Base-by-base conservation (phyloP, 1,284 basidiomycete genomes). In the Trametes sp. region DNA sequence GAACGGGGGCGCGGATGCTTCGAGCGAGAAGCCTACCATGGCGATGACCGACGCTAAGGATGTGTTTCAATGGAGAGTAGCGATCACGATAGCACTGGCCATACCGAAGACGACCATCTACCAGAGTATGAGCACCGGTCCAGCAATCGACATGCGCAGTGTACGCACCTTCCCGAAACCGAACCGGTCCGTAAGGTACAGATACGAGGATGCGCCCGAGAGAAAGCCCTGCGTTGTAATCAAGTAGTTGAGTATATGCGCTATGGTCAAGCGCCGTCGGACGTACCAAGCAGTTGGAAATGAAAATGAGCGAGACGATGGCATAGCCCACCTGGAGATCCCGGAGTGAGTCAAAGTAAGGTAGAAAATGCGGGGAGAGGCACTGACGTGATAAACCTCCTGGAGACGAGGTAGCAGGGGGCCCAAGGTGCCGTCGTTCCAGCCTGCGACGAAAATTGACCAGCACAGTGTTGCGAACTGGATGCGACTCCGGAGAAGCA, bases 351-450 rank as follows among this genome's bases (percentile, higher is more conserved):
- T 2, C 19, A 24, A 11, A 36, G 13, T 21, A 64, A 6, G 6
- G 1, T 11, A 19, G 13, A 53, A 19, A n/a, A n/a, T n/a, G n/a
- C n/a, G n/a, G n/a, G n/a, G n/a, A n/a, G n/a, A n/a, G n/a, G n/a
- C 9, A 23, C 16, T 7, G 69, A 83, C 82, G 59, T 80, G 69
- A 67, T 88, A 89, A 57, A 82, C 75, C 1, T 72, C 72, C 68
- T 87, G 86, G 16, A 89, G 81, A 2, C 78, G 76, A n/a, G 86
- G 87, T 1, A 89, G 72, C 16, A 89, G 74, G 2, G 87, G 86
- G 0, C 87, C 87, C n/a, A 82, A 82, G 13, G 82, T 81, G 1
- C 82, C 83, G 69, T 88, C 87, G 69, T 87, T 88, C 86, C 86
- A 88, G 8, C 87, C 87, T 4, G 77, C 75, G 14, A 86, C 66